phyloP scores from a whole-genome alignment of 805 yeast genomes.

The Saccharomycopsis sp. region DNA sequence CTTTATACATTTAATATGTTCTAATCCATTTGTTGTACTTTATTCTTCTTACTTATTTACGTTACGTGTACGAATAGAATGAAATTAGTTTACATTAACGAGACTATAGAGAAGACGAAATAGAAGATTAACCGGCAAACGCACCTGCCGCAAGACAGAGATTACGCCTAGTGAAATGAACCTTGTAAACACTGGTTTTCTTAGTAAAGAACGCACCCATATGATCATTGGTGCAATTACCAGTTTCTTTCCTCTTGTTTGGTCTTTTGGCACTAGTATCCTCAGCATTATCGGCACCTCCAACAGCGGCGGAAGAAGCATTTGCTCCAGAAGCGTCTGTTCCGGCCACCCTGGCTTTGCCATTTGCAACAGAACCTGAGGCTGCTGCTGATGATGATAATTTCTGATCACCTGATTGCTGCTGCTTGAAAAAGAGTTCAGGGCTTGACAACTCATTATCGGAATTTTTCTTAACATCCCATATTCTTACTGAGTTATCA shows the following conservation, averaged over 20 bases:
- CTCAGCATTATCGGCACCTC: constrained; percentile 30
- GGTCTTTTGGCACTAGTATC: constrained; percentile 26
- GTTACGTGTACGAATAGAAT: neutral
- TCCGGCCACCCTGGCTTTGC: constrained; percentile 6
- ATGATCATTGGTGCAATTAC: constrained; percentile 76
- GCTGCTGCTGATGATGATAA: constrained; percentile 17
- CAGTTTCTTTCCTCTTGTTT: constrained; percentile 54
- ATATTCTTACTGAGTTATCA: constrained; percentile 86
- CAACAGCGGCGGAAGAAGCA: constrained; percentile 25
- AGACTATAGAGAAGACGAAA: neutral
- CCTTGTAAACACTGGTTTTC: constrained; percentile 88
- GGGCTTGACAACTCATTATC: constrained; percentile 73
- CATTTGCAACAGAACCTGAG: constrained; percentile 18
- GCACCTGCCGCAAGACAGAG: constrained; percentile 92
- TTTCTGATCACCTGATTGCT: constrained; percentile 12
- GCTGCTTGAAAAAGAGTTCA: constrained; percentile 49
- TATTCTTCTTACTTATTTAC: no score
- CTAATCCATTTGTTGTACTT: neutral
- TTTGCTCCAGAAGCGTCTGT: constrained; percentile 23
- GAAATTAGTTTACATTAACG: neutral
- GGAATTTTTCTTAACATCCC: constrained; percentile 90
- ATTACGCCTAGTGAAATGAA: constrained; percentile 86
- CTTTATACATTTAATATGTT: neutral
- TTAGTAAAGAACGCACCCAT: constrained; percentile 92
- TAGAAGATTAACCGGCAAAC: constrained; percentile 38